Base-by-base conservation (phyloP, 306 rosid species). In the Dryas alaskensis region DNA sequence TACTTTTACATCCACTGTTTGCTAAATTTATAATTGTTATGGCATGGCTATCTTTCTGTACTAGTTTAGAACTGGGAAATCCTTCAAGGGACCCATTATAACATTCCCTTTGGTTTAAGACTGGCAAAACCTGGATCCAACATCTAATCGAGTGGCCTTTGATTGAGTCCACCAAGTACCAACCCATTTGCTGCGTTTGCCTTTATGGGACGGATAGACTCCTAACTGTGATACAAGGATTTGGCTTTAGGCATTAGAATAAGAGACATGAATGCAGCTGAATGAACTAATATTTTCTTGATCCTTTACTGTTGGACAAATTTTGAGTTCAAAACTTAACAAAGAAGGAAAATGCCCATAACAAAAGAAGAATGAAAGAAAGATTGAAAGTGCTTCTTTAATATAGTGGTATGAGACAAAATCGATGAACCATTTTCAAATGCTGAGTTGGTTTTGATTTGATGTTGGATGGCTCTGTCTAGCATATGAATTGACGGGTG, bases 1-100 rank as follows among this genome's bases (percentile, higher is more conserved):
- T 71, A 72, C 92, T 85, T 89, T 78, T 75, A 58, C 82, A 81
- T 63, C 59, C 60, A 25, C 45, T 31, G 69, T 7, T 76, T 54
- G 8, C 64, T 52, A 17, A 73, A 77, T 27, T 59, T 61, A 70
- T 52, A 39, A 51, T 17, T 37, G 14, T 10, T 39, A 17, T 17
- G 17, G 77, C 45, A 64, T 8, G 39, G 57, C 64, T 3, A 22
- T 25, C n/a, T 52, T 51, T 60, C 16, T 43, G 22, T 52, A 16
- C 31, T 52, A 8, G 31, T 25, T 64, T 19, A 22, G 13, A 69
- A 40, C 40, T 9, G 5, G 31, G 50, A 69, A 69, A 53, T 69
- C 62, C 10, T 9, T 69, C 73, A 4, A 37, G 10, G 19, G 19
- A 37, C 65, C 65, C 17, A 11, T 37, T 62, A 40, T 10, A 42